Base-by-base conservation (phyloP, 345 rosid genomes). In the Aquilaria yunnanensis region DNA sequence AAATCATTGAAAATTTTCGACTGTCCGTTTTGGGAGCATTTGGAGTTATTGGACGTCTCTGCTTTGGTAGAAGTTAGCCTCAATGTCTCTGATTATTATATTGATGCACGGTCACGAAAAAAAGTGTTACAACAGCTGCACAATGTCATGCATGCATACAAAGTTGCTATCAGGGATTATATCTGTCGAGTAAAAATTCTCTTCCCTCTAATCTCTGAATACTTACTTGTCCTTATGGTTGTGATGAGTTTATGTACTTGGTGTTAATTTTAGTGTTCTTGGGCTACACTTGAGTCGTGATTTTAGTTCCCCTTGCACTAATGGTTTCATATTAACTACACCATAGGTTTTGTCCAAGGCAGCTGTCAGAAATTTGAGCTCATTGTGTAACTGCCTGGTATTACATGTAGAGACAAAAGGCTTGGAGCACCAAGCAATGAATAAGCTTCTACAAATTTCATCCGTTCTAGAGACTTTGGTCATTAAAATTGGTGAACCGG, bases 391-490 rank as follows among this genome's bases (percentile, higher is more conserved):
- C 23, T 10, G 34, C 23, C 14, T 63, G 30, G 31, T 33, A 11
- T 10, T 53, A 16, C 16, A 37, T 4, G 14, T 49, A 43, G 9
- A 2, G 10, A 16, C 43, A 12, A 10, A 34, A 10, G 34, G 23
- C 12, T 0, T 33, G 11, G 34, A 63, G 10, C 32, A 51, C 6
- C 58, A 48, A 14, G 32, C 6, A 13, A n/a, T 63, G 12, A 33
- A 32, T 14, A 53, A 10, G 32, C 30, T 63, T 33, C 66, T 63
- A 23, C 31, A 23, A 16, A 63, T 47, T 23, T 16, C 66, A 23
- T 51, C 57, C 12, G 23, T 51, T 53, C 46, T 63, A 37, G 57
- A 29, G 51, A 52, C 51, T 16, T 53, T 63, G 32, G 29, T 34
- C 9, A 10, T 23, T 52, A 1, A 23, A 43, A 33, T 14, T 63